Evolutionary conservation across 257 asterid genomes (phyloP), one percentile per base, ranked within the genome.

Genomic region (Petunia secreta): DNA sequence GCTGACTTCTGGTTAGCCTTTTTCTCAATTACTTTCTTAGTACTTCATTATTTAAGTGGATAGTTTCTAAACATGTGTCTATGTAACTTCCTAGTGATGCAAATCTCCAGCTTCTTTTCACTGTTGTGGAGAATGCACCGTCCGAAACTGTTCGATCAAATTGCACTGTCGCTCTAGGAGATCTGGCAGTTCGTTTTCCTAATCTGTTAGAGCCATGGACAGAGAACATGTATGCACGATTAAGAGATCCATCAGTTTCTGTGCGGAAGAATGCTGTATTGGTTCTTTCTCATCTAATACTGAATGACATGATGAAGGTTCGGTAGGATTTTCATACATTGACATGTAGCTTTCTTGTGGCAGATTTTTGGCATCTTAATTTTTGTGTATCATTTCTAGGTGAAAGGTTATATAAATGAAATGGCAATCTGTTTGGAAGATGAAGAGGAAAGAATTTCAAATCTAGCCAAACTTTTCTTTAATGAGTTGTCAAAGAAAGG

Each of bases 291-390:
- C 99, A 95, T 83, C 99, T 95, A 81, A 95, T 95, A 63, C 82
- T 95, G 79, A 95, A 95, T 83, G 99, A 95, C 85, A 95, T 93
- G 99, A 95, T 95, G 98, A 93, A 95, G 99, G 99, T 95, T 82
- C 55, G 85, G 75, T 34, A 68, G 80, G 76, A 74, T 79, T 79
- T 46, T 63, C 84, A 64, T 53, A n/a, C 63, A 80, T 69, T 75
- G 73, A 10, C 34, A 67, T 83, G 41, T 58, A 52, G 39, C 65
- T 75, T 79, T 40, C 53, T 6, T 81, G 76, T 74, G 73, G 62
- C 53, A 76, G 75, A 78, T 78, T 60, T 66, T 65, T 77, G 75
- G 59, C 58, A n/a, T 34, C 60, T 82, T 80, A 79, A 79, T 66
- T 57, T 36, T 44, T 60, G 81, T 41, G 80, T 52, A 44, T 81